Conservation (phyloP, 2,329 filamentous ascomycete genomes). For the Coleophoma cylindrospora region DNA sequence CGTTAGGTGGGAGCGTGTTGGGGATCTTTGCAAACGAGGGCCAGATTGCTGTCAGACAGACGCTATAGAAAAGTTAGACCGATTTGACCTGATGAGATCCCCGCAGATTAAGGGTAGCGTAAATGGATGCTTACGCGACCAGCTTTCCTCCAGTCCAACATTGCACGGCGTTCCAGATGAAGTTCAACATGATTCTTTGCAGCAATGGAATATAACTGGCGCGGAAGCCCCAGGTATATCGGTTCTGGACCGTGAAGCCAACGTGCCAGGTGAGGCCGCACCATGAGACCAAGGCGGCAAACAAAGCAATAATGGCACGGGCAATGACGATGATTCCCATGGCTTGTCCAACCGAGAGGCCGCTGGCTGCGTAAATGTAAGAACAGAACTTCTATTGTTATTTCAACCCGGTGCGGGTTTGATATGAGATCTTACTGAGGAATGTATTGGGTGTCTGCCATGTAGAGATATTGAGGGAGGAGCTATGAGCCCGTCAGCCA, state of each 20-base stretch:
- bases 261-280: slow-evolving; percentile 44
- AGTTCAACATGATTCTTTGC: slow-evolving; percentile 42
- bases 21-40: slow-evolving; percentile 7
- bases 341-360: slow-evolving; percentile 40
- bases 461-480: slow-evolving; percentile 32
- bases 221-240: slow-evolving; percentile 43
- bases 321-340: slow-evolving; percentile 42
- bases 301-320: slow-evolving; percentile 34
- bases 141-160: slow-evolving; percentile 20
- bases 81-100: too few species aligned
- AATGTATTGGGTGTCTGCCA: slow-evolving; percentile 44
- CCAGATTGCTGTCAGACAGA: slow-evolving; percentile 11
- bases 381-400: not conserved
- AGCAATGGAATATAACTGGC: slow-evolving; percentile 42
- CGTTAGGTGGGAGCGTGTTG: not conserved
- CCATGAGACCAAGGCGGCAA: slow-evolving; percentile 40
- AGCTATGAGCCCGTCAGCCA: not conserved
- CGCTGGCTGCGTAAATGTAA: slow-evolving; percentile 23
- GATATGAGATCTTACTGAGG: slow-evolving; percentile 25
- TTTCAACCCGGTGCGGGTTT: not conserved
- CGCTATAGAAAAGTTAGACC: not conserved
- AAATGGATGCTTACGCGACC: not conserved
- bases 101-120: too few species aligned
- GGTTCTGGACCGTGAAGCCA: slow-evolving; percentile 43
- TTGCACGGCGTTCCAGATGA: slow-evolving; percentile 44